These are phyloP conservation scores for Aphanomyces euteiches DNA, from an alignment of 352 stramenopile species.

Conservation along the genomic window DNA sequence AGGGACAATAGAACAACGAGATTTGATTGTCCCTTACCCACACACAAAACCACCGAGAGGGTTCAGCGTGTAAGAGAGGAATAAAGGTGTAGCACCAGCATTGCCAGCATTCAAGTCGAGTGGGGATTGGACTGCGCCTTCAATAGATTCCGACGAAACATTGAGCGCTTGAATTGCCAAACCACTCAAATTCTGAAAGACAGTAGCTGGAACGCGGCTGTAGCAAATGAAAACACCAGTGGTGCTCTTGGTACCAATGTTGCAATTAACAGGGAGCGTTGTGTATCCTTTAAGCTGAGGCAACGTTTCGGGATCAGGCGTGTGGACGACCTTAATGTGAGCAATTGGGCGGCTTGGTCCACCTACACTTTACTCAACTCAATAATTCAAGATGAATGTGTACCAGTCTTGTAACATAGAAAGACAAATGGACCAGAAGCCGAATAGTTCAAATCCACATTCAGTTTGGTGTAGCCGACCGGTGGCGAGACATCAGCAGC, in stretches of 20 bases:
- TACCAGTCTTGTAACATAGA: constrained; percentile 40
- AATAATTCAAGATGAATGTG: neutral
- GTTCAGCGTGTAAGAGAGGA: constrained; percentile 52
- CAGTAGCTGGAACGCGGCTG: neutral
- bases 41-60: constrained; percentile 62
- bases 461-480: constrained; percentile 48
- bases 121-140: neutral
- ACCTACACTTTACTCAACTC: neutral
- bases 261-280: constrained; percentile 4
- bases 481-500: constrained; percentile 41
- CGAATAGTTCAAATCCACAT: constrained; percentile 53
- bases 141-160: constrained; percentile 1
- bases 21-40: constrained; percentile 33
- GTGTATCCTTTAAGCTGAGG: constrained; percentile 13
- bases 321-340: constrained; percentile 20
- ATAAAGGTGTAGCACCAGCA: constrained; percentile 32
- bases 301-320: neutral
- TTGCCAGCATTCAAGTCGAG: constrained; percentile 23
- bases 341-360: constrained; percentile 13
- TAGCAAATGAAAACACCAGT: constrained; percentile 8
- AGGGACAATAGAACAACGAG: neutral
- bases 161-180: constrained; percentile 1
- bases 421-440: constrained; percentile 44
- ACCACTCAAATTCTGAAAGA: neutral
- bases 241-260: constrained; percentile 13